Percentiles rank a stretch among this genome's conserved stretches.
phyloP scores from a whole-genome alignment of 805 yeast species.

The Monosporozyma aquatica region DNA sequence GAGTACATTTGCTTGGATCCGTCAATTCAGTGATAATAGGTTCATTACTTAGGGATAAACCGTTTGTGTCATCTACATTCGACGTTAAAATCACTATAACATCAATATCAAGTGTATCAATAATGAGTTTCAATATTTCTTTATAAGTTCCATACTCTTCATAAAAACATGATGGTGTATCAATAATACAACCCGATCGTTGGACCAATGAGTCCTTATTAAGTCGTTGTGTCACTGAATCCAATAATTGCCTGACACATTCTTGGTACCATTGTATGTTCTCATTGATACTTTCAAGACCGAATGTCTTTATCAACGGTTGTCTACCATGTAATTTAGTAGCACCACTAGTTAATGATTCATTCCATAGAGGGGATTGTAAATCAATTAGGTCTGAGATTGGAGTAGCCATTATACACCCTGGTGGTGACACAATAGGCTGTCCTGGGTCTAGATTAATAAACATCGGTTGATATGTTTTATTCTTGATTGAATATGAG shows the following conservation, averaged over 20 bases:
- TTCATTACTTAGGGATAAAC: constrained; percentile 1
- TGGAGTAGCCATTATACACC: constrained; percentile 76
- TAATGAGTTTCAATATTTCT: constrained; percentile 12
- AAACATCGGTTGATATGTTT: constrained; percentile 51
- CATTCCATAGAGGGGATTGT: constrained; percentile 64
- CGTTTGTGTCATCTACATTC: constrained; percentile 7
- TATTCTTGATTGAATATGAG: constrained; percentile 70
- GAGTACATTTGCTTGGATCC: constrained; percentile 2
- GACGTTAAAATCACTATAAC: constrained; percentile 15
- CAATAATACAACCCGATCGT: constrained; percentile 28
- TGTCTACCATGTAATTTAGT: constrained; percentile 76
- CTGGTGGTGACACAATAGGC: constrained; percentile 71
- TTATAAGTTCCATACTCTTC: constrained; percentile 10
- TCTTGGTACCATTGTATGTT: constrained; percentile 44
- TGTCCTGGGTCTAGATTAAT: constrained; percentile 72
- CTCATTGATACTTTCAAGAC: constrained; percentile 49
- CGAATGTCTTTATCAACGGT: constrained; percentile 77
- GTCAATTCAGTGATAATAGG: neutral
- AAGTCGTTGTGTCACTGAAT: constrained; percentile 32
- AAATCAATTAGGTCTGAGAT: constrained; percentile 73
- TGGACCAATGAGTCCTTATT: constrained; percentile 24
- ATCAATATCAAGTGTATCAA: constrained; percentile 17
- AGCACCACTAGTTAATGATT: constrained; percentile 66
- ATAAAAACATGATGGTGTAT: constrained; percentile 23
- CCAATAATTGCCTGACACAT: constrained; percentile 40